Evolutionary conservation across 192 early-diverging fungal species (phyloP), one percentile per base, ranked within the genome.

Genomic region (Coemansia sp.): DNA sequence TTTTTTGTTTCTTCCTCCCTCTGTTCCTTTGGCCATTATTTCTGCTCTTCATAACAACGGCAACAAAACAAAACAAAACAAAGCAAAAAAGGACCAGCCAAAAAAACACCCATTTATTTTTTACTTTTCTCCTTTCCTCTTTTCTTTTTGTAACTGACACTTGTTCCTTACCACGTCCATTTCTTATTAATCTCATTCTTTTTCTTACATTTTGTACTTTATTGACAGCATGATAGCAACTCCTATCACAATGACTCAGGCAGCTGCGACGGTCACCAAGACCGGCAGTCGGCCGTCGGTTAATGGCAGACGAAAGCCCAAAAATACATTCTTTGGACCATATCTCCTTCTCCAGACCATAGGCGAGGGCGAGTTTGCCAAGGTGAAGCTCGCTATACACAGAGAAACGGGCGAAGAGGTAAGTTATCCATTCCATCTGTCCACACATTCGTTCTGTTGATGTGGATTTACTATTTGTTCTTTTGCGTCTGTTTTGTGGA

Each of bases 331-430:
- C 70, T 91, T 94, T 77, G 92, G 95, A 7, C 93, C 94, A 62
- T 99, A 99, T 84, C 74, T 94, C 14, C 87, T 99, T 65, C 86
- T 95, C 56, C 96, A 99, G 83, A 98, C 95, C 22, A 87, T 99
- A 11, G 95, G 95, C 61, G 95, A 97, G 82, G 97, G 95, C 58
- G 96, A 99, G 85, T 97, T 97, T 84, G 95, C 93, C 64, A 97
- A 99, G 81, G 95, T 97, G 65, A 99, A 99, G 83, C 86, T 98
- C 13, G 95, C 93, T 4, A 88, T 92, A 70, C 94, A 99, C 70
- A 84, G 85, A 48, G 87, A 90, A 37, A 83, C 89, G 37, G 85
- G 86, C 20, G 85, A 89, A 68, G 91, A 93, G 84, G 81, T 77
- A 74, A 63, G 70, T 65, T 2, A 25, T 25, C 2, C 25, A 25